Conservation (phyloP, 148 eudicot species). For the Vaccinium corymbosum region DNA sequence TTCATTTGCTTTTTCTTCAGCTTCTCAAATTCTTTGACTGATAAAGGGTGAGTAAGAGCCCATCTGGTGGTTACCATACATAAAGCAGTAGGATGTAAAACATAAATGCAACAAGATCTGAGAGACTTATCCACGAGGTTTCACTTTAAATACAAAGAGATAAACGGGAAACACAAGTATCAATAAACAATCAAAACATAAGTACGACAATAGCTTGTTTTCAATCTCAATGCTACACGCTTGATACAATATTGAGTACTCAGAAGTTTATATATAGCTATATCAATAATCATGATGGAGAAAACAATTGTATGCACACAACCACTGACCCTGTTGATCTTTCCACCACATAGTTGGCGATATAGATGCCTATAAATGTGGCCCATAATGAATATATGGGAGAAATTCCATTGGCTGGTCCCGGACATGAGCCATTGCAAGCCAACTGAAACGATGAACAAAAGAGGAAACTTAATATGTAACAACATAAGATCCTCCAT, state of each 20-base stretch:
- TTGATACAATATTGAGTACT: neutral
- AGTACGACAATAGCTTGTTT: neutral
- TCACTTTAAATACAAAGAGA: neutral
- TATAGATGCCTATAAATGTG: conserved; percentile 94
- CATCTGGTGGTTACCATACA: conserved; percentile 55
- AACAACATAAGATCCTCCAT: conserved; percentile 14
- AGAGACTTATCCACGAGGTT: neutral
- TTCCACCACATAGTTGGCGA: conserved; percentile 93
- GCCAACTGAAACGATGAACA: conserved; percentile 50
- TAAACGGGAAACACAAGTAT: neutral
- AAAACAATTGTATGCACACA: neutral
- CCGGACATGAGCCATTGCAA: conserved; percentile 80
- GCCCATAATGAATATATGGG: conserved; percentile 99
- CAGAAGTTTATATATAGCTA: neutral
- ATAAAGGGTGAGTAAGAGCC: conserved; percentile 97
- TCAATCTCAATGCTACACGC: neutral
- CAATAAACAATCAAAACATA: neutral
- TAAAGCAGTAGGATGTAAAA: conserved; percentile 20
- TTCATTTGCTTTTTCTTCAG: conserved; percentile 68
- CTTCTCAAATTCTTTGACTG: conserved; percentile 69
- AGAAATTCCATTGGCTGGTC: conserved; percentile 87
- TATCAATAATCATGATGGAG: neutral
- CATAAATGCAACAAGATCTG: neutral
- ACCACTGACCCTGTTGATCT: conserved; percentile 89
- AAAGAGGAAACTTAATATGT: neutral